Base-by-base conservation (phyloP, 2,329 filamentous ascomycete genomes). In the Colletotrichum sp. region DNA sequence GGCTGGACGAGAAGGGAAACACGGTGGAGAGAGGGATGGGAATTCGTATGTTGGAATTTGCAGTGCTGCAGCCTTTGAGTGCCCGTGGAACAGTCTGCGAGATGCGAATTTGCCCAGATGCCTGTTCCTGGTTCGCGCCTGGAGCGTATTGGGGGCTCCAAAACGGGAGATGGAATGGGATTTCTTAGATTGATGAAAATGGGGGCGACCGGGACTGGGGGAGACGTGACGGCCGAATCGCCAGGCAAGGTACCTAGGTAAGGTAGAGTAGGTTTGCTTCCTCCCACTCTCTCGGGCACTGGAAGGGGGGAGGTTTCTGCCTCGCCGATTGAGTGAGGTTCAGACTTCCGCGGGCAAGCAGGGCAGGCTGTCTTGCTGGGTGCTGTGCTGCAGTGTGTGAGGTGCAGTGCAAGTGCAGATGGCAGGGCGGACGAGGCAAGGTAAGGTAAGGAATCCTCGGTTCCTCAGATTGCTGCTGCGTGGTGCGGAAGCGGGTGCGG, bases 401-500 rank as follows among this genome's bases (percentile, higher is more conserved):
- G 16, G 36, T 48, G 43, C 43, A 48, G 18, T 21, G 43, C 43
- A 21, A 48, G 18, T 48, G 43, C 43, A 48, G 43, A 52, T 52
- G 16, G 60, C 30, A 36, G 60, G 60, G 18, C 30, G 60, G 21
- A 14, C n/a, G 30, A 64, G 60, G 30, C n/a, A 64, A 18, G 36
- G 36, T 39, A 39, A 39, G 36, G 30, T 32, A 64, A 26, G 61
- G 61, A 64, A 64, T 64, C 32, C 61, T 66, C 60, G 60, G 60
- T 61, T 65, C 28, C 30, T 71, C 36, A 65, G 55, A 65, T 32
- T 63, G 60, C 67, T 66, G 43, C n/a, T 60, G 61, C 61, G 68
- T 36, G 68, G 72, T 61, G 34, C 68, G 68, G 68, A 67, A 71
- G 72, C 72, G 72, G 72, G 72, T 66, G 61, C 36, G 61, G 66